Conservation (phyloP, 345 rosid species). For the Camelina sativa region DNA sequence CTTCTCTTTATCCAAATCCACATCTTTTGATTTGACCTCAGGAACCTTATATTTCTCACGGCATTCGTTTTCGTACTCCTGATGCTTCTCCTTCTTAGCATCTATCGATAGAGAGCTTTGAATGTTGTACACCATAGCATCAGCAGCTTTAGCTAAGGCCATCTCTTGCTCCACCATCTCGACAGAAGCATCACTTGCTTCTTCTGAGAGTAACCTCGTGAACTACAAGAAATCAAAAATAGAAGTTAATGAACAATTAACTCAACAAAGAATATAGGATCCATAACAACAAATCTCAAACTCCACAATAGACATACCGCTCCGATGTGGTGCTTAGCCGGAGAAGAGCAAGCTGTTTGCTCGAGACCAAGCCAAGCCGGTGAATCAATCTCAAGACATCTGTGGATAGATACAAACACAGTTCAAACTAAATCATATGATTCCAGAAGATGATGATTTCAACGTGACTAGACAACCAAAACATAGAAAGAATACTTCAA, state of each 20-base stretch:
- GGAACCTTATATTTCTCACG: constrained; percentile 62
- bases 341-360: constrained; percentile 82
- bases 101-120: constrained; percentile 56
- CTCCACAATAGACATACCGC: constrained; percentile 57
- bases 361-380: constrained; percentile 89
- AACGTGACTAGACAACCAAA: background rate
- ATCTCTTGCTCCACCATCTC: constrained; percentile 59
- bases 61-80: constrained; percentile 70
- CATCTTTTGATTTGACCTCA: constrained; percentile 53
- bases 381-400: constrained; percentile 72
- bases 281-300: background rate
- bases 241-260: background rate
- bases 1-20: constrained; percentile 35
- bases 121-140: constrained; percentile 59
- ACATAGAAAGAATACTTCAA: background rate
- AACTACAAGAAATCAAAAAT: constrained; percentile 49
- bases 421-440: background rate
- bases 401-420: constrained; percentile 32
- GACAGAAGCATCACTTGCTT: constrained; percentile 53
- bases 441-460: background rate
- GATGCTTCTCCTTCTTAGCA: constrained; percentile 75
- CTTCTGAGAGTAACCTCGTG: constrained; percentile 82
- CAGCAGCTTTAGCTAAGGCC: constrained; percentile 82
- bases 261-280: constrained; percentile 4
- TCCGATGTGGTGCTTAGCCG: constrained; percentile 79